Evolutionary conservation across 306 rosid genomes (phyloP).

Genomic region (Vigna radiata): DNA sequence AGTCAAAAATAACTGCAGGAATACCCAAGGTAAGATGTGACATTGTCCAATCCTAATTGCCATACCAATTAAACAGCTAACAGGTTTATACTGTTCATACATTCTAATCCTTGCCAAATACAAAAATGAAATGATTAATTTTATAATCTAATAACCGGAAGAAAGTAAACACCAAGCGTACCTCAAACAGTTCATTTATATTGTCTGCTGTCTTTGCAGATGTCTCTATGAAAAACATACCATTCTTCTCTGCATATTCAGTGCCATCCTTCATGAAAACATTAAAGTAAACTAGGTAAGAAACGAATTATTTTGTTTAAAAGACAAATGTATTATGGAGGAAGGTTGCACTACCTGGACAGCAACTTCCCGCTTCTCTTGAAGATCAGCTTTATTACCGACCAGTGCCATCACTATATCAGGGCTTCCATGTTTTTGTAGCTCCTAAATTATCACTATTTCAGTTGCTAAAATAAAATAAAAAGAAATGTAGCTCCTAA

Average conservation of each 20-base stretch:
- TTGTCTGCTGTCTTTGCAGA: slow-evolving; percentile 99
- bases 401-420: slow-evolving; percentile 95
- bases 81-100: slow-evolving; percentile 13
- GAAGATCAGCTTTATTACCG: slow-evolving; percentile 96
- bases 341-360: slow-evolving; percentile 62
- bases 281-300: slow-evolving; percentile 13
- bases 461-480: slow-evolving; percentile 44
- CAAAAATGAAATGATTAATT: slow-evolving; percentile 23
- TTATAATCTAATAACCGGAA: slow-evolving; percentile 33
- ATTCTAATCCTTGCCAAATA: slow-evolving; percentile 38
- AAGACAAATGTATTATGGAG: slow-evolving; percentile 20
- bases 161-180: slow-evolving; percentile 46
- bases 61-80: slow-evolving; percentile 17
- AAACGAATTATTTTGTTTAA: neutral
- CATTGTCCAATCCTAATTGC: neutral
- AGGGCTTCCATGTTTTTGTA: slow-evolving; percentile 95
- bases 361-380: slow-evolving; percentile 84
- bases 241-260: slow-evolving; percentile 92
- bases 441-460: slow-evolving; percentile 63
- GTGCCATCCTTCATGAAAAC: slow-evolving; percentile 72
- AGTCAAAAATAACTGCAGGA: slow-evolving; percentile 1
- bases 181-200: slow-evolving; percentile 96
- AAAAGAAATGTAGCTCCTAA: slow-evolving; percentile 12
- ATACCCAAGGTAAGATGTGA: slow-evolving; percentile 30
- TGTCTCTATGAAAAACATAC: slow-evolving; percentile 99